Percentiles rank a stretch among this genome's conserved stretches.
Conservation (phyloP, 2,329 filamentous ascomycete genomes). For the Hirsutella thompsonii region DNA sequence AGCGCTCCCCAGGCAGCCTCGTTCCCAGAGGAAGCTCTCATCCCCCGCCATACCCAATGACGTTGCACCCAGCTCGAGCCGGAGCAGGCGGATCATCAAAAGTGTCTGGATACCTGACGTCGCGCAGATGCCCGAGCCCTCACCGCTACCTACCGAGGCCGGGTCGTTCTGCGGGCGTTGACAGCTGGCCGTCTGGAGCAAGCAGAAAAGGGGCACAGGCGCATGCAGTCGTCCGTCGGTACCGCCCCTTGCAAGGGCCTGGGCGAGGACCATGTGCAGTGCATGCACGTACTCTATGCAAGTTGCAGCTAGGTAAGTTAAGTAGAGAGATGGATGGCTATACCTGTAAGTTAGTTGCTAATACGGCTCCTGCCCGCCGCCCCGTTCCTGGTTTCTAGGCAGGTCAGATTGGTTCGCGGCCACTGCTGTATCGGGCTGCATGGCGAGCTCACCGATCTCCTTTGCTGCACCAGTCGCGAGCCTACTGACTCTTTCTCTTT, state of each 20-base stretch:
- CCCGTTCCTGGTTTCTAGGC: no score
- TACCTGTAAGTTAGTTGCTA: no score
- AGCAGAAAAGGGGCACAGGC: background rate
- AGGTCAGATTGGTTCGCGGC: no score
- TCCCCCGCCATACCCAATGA: background rate
- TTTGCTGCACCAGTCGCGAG: no score
- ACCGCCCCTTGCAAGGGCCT: background rate
- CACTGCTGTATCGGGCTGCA: no score
- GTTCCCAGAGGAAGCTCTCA: background rate
- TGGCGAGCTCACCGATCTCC: no score
- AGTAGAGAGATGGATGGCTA: no score
- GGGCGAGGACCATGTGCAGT: no score
- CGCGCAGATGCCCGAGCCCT: background rate
- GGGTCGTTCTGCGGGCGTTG: background rate
- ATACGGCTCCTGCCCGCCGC: no score
- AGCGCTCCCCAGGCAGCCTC: background rate
- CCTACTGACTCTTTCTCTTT: no score
- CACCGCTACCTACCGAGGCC: background rate
- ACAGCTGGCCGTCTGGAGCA: background rate
- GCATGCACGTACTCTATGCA: no score
- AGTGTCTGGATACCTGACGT: slow-evolving; percentile 1
- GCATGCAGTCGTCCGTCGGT: background rate
- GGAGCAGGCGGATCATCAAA: background rate
- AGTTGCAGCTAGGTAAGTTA: no score
- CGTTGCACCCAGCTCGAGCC: background rate